Conservation (phyloP, 345 rosid species). For the Bruguiera sexangula region DNA sequence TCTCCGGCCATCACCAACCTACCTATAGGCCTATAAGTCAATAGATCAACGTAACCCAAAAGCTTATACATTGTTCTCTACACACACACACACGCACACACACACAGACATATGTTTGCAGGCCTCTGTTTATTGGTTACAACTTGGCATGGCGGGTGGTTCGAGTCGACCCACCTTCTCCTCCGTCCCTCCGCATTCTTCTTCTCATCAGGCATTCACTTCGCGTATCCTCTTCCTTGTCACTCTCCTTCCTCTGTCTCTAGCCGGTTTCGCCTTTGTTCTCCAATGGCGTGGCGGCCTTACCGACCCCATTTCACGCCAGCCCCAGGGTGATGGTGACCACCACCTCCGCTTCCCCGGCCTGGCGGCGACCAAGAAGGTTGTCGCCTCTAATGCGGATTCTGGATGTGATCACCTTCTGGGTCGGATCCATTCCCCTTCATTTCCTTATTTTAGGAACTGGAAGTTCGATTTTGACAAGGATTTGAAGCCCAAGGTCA, state of each 20-base stretch:
- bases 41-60: no score
- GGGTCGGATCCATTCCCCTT: slow-evolving; percentile 47
- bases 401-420: slow-evolving; percentile 58
- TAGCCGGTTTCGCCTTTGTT: slow-evolving; percentile 59
- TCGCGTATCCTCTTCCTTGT: slow-evolving; percentile 45
- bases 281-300: slow-evolving; percentile 66
- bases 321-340: slow-evolving; percentile 24
- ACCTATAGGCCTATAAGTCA: no score
- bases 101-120: not conserved
- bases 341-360: slow-evolving; percentile 61
- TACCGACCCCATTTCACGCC: slow-evolving; percentile 40
- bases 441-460: slow-evolving; percentile 66
- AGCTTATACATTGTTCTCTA: no score
- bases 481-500: slow-evolving; percentile 81
- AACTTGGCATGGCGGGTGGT: slow-evolving; percentile 46
- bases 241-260: slow-evolving; percentile 51
- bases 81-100: not conserved
- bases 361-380: slow-evolving; percentile 22
- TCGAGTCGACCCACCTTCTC: slow-evolving; percentile 17
- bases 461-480: slow-evolving; percentile 60
- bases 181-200: slow-evolving; percentile 18
- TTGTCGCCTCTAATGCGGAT: slow-evolving; percentile 25
- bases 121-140: not conserved
- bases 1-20: no score
- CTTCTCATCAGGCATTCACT: slow-evolving; percentile 14